Evolutionary conservation across 257 asterid species (phyloP).

Genomic region (Cinchona pubescens): DNA sequence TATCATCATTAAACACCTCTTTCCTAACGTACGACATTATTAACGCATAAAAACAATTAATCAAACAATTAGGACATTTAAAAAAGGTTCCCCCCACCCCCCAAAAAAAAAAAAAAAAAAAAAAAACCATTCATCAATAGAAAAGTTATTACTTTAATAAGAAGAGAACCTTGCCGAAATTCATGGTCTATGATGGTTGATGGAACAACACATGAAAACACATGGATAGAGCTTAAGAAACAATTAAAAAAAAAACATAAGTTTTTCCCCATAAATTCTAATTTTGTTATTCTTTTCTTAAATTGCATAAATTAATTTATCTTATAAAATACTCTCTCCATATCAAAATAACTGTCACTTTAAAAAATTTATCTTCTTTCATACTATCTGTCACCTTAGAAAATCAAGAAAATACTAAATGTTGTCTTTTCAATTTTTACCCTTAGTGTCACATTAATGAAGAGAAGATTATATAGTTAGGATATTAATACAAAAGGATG

Average conservation of each 20-base stretch:
- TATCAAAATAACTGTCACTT: too few species aligned
- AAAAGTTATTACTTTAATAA: conserved; percentile 1
- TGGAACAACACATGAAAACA: conserved; percentile 33
- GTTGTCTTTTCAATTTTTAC: too few species aligned
- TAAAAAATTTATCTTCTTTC: too few species aligned
- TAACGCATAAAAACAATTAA: neutral
- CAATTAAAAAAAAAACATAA: conserved; percentile 5
- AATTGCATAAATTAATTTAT: conserved; percentile 3
- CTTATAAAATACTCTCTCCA: conserved; percentile 7
- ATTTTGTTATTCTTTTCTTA: neutral
- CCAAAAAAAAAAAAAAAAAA: too few species aligned
- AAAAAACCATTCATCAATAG: conserved; percentile 13
- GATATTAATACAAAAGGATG: too few species aligned
- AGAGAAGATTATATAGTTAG: too few species aligned
- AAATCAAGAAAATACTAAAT: too few species aligned
- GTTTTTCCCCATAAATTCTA: neutral
- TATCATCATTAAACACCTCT: neutral
- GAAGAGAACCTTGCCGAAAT: conserved; percentile 26
- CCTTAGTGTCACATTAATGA: too few species aligned
- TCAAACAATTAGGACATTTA: too few species aligned
- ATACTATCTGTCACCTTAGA: too few species aligned
- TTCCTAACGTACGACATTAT: neutral
- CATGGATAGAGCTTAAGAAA: conserved; percentile 32
- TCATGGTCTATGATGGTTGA: conserved; percentile 31
- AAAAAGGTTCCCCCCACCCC: too few species aligned